Conservation (phyloP, 768 basidiomycete species). For the Suillus spraguei region DNA sequence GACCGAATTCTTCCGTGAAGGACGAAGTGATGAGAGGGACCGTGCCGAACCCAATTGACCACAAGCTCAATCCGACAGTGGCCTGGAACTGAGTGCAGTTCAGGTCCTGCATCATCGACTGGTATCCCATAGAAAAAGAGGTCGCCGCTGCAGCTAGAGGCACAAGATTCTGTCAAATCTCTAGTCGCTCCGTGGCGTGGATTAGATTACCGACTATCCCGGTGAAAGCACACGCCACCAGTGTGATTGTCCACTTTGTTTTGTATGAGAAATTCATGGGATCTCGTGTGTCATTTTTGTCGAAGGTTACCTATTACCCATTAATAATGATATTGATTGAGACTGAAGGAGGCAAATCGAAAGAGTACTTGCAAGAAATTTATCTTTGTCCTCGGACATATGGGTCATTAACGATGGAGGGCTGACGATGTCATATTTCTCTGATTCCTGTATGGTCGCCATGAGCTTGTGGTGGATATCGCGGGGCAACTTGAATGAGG, state of each 20-base stretch:
- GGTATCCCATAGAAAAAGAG: constrained; percentile 53
- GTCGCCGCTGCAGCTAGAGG: constrained; percentile 45
- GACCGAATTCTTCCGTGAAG: constrained; percentile 68
- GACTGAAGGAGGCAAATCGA: background rate
- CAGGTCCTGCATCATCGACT: constrained; percentile 50
- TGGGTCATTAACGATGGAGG: background rate
- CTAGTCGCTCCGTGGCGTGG: background rate
- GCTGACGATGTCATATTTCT: background rate
- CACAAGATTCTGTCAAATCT: background rate
- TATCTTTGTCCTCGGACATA: constrained; percentile 1
- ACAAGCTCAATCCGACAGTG: constrained; percentile 49
- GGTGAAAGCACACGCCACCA: constrained; percentile 25
- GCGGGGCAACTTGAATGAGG: background rate
- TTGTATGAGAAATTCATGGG: constrained; percentile 35
- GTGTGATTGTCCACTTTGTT: constrained; percentile 38
- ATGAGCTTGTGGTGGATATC: background rate
- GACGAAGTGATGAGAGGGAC: constrained; percentile 62
- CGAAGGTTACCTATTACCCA: constrained; percentile 36
- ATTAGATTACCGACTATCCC: constrained; percentile 18
- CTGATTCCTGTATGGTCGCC: background rate
- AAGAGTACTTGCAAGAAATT: constrained; percentile 7
- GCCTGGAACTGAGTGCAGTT: constrained; percentile 46
- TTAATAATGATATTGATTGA: background rate
- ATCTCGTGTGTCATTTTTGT: constrained; percentile 37
- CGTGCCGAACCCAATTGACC: constrained; percentile 57